phyloP scores from a whole-genome alignment of 345 rosid species.

The Boechera divaricarpa region DNA sequence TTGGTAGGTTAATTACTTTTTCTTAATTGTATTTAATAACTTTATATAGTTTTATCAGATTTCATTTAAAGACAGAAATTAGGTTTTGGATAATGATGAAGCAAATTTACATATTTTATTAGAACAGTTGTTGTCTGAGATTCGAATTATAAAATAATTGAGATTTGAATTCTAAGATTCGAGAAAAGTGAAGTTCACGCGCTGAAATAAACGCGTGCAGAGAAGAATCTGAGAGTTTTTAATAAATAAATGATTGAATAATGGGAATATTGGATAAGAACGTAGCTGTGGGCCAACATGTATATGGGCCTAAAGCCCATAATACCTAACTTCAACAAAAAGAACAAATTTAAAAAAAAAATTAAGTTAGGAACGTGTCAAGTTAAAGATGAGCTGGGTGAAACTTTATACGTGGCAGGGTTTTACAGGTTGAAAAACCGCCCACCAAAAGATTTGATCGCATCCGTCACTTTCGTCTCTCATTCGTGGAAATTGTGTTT shows the following conservation, averaged over 20 bases:
- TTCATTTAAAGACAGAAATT: background rate
- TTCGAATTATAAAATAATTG: background rate
- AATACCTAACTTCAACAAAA: background rate
- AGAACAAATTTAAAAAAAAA: background rate
- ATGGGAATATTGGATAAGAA: slow-evolving; percentile 32
- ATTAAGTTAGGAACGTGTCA: slow-evolving; percentile 6
- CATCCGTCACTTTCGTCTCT: slow-evolving; percentile 27
- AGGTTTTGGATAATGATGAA: slow-evolving; percentile 33
- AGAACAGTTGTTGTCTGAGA: slow-evolving; percentile 29
- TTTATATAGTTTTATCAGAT: background rate
- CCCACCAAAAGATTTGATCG: slow-evolving; percentile 23
- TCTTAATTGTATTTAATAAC: background rate
- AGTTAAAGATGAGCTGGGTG: slow-evolving; percentile 1
- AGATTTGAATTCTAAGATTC: slow-evolving; percentile 21
- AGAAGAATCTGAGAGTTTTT: slow-evolving; percentile 10
- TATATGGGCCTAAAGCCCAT: slow-evolving; percentile 37
- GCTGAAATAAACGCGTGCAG: background rate
- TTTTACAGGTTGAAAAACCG: background rate
- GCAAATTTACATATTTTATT: too few species aligned
- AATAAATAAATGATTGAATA: background rate
- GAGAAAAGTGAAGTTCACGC: background rate
- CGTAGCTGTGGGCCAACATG: slow-evolving; percentile 2
- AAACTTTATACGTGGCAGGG: slow-evolving; percentile 8
- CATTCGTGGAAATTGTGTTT: background rate
- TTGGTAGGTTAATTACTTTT: slow-evolving; percentile 18